phyloP scores from a whole-genome alignment of 495 filamentous ascomycete genomes.

The Penicillium canescens region DNA sequence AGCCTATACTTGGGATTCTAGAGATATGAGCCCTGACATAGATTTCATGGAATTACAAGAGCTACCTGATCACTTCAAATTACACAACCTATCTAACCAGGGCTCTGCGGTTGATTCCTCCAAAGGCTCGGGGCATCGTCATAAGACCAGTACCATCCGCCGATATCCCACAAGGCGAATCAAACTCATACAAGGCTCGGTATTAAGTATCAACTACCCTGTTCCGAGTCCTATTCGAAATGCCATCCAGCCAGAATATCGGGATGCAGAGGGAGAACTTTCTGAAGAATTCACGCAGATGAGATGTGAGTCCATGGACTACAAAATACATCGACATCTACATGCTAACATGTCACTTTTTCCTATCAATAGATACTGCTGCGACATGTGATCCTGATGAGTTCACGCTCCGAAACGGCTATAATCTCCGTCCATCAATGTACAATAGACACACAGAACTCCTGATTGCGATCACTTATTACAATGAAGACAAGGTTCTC shows the following conservation, averaged over 20 bases:
- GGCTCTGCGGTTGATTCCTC: slow-evolving; percentile 7
- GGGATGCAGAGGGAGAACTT: slow-evolving; percentile 75
- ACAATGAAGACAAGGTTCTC: slow-evolving; percentile 96
- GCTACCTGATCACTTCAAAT: slow-evolving; percentile 4
- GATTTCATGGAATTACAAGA: slow-evolving; percentile 1
- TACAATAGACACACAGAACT: slow-evolving; percentile 98
- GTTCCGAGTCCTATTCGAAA: slow-evolving; percentile 97
- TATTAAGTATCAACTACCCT: slow-evolving; percentile 95
- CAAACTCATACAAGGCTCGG: slow-evolving; percentile 90
- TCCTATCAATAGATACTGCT: slow-evolving; percentile 68
- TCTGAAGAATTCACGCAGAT: slow-evolving; percentile 96
- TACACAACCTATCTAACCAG: slow-evolving; percentile 2
- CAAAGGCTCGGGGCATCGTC: neutral
- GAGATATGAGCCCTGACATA: neutral
- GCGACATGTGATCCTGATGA: slow-evolving; percentile 98
- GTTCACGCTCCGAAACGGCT: slow-evolving; percentile 97
- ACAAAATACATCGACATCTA: too few species aligned
- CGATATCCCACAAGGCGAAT: slow-evolving; percentile 93
- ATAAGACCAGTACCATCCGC: slow-evolving; percentile 38
- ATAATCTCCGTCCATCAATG: slow-evolving; percentile 98
- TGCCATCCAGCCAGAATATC: slow-evolving; percentile 87
- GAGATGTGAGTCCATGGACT: slow-evolving; percentile 61
- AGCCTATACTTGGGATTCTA: neutral
- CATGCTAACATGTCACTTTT: neutral
- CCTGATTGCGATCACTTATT: slow-evolving; percentile 96